phyloP scores from a whole-genome alignment of 768 basidiomycete genomes.

The Tylopilus sp. region DNA sequence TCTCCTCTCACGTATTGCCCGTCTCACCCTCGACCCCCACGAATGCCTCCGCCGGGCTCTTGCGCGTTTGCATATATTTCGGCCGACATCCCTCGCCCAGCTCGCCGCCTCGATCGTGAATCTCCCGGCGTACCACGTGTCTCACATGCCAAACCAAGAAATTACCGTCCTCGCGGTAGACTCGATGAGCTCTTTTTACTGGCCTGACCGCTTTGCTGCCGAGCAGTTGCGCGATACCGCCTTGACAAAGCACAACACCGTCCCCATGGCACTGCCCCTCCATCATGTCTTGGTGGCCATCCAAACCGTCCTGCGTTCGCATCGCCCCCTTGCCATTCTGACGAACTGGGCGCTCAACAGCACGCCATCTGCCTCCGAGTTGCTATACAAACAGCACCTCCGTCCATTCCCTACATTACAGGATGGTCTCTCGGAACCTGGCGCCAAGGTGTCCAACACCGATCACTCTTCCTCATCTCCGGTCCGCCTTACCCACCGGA shows the following conservation, averaged over 20 bases:
- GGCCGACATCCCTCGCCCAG: constrained; percentile 61
- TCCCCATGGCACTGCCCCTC: constrained; percentile 31
- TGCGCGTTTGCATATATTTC: constrained; percentile 62
- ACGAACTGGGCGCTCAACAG: constrained; percentile 60
- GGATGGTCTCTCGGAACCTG: constrained; percentile 12
- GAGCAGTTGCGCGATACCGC: constrained; percentile 46
- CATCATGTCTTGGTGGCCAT: constrained; percentile 48
- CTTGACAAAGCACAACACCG: constrained; percentile 5
- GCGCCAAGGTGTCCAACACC: constrained; percentile 11
- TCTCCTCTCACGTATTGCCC: constrained; percentile 44
- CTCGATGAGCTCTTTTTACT: constrained; percentile 73
- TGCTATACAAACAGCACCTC: constrained; percentile 52
- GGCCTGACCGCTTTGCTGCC: constrained; percentile 64
- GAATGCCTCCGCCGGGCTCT: constrained; percentile 40
- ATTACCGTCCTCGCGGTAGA: constrained; percentile 71
- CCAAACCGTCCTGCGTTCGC: constrained; percentile 43
- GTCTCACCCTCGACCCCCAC: constrained; percentile 21
- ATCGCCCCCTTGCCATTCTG: constrained; percentile 49
- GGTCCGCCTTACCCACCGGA: constrained; percentile 37
- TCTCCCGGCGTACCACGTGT: constrained; percentile 52
- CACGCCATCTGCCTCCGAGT: constrained; percentile 14
- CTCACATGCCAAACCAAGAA: constrained; percentile 46
- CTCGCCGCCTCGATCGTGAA: constrained; percentile 64
- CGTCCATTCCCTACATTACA: constrained; percentile 38
- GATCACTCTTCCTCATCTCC: constrained; percentile 18